Percentiles rank a stretch among this genome's conserved stretches.
These are phyloP conservation scores for Mucor indicus DNA, from an alignment of 371 early-diverging fungal species.

Conservation along the genomic window DNA sequence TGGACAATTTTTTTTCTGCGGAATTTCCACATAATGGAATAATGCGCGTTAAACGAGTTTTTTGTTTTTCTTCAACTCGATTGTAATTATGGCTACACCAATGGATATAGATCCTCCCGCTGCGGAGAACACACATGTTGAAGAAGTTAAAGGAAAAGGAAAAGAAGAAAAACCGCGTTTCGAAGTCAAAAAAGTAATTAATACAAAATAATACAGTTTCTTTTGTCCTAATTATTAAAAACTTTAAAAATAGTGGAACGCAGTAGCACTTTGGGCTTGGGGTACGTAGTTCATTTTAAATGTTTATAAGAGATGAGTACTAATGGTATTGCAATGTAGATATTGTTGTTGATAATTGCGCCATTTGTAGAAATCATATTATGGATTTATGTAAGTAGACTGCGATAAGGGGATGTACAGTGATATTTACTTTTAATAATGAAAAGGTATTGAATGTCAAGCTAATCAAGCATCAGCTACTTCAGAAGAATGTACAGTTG, in stretches of 20 bases:
- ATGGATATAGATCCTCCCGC: constrained; percentile 44
- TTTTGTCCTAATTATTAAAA: not conserved
- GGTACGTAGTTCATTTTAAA: constrained; percentile 45
- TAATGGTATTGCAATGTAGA: constrained; percentile 57
- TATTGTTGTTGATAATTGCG: constrained; percentile 99
- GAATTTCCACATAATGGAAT: too few species aligned
- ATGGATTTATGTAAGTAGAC: constrained; percentile 99
- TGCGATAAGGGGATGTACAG: too few species aligned
- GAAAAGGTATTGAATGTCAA: constrained; percentile 91
- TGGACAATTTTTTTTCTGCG: too few species aligned
- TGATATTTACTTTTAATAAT: not conserved
- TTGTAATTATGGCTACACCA: too few species aligned
- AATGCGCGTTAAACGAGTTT: too few species aligned
- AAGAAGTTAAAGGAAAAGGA: constrained; percentile 59
- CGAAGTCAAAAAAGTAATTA: constrained; percentile 89
- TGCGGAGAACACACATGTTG: constrained; percentile 17
- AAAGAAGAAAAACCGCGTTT: constrained; percentile 76
- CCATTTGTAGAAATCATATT: constrained; percentile 99
- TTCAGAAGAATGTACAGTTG: constrained; percentile 95
- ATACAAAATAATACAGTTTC: constrained; percentile 1
- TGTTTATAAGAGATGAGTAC: not conserved
- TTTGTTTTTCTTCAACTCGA: too few species aligned
- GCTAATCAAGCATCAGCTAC: constrained; percentile 94
- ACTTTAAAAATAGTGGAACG: constrained; percentile 95
- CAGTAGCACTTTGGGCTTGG: constrained; percentile 98